Percentiles rank a stretch among this genome's conserved stretches.
phyloP scores from a whole-genome alignment of 225 moss, liverwort and hornwort species.

The Marchantia paleacea region DNA sequence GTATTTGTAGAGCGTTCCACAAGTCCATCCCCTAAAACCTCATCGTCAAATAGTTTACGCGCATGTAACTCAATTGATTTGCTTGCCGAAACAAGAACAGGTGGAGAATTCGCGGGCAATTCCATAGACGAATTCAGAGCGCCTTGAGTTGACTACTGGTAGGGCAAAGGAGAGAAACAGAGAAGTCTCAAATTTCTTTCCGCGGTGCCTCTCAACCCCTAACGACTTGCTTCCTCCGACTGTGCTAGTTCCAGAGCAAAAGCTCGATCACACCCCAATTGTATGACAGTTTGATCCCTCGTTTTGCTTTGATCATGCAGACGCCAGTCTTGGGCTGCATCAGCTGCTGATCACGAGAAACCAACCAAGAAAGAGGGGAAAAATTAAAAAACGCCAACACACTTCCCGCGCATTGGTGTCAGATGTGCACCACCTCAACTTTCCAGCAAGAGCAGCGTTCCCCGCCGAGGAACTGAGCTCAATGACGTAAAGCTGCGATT shows the following conservation, averaged over 20 bases:
- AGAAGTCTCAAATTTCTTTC: background rate
- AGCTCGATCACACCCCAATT: background rate
- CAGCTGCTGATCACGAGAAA: background rate
- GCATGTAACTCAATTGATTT: constrained; percentile 20
- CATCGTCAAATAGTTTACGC: constrained; percentile 1
- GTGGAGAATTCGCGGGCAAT: background rate
- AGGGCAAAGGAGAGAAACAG: background rate
- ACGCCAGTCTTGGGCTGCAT: background rate
- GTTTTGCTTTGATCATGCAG: background rate
- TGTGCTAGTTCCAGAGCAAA: background rate
- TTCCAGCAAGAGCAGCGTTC: background rate
- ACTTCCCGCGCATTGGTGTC: background rate
- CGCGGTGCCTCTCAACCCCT: background rate
- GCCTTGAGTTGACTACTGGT: background rate
- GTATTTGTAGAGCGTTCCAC: background rate
- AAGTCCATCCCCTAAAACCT: constrained; percentile 9
- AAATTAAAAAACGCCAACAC: background rate
- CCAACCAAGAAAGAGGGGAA: too few relatives aligned
- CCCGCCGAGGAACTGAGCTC: background rate
- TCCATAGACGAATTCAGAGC: constrained; percentile 5
- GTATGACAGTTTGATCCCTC: background rate
- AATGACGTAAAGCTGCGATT: background rate
- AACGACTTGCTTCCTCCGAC: background rate
- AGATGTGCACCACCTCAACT: background rate
- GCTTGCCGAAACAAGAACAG: constrained; percentile 13